Evolutionary conservation across 305 asterid species (phyloP).

Genomic region (Stenogyne calaminthoides): DNA sequence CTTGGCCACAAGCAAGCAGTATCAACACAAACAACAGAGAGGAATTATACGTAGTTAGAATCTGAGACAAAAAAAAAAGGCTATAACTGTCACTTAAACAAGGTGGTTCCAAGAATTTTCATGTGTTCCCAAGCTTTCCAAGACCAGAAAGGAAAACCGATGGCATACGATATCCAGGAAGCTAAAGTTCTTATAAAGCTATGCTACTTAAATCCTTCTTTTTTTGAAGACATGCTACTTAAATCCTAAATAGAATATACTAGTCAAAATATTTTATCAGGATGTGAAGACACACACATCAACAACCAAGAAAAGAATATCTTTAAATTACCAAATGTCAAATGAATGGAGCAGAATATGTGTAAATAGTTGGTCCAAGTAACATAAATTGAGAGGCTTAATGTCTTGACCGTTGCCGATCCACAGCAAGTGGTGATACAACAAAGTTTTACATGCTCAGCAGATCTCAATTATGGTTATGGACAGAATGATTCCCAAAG

Average conservation of each 20-base stretch:
- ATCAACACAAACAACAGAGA: conserved; percentile 25
- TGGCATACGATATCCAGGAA: conserved; percentile 28
- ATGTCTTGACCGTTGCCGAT: neutral
- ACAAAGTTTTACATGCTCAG: conserved; percentile 16
- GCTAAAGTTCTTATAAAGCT: conserved; percentile 1
- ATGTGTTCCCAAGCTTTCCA: conserved; percentile 20
- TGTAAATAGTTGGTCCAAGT: conserved; percentile 3
- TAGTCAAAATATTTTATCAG: conserved; percentile 14
- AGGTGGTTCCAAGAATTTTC: conserved; percentile 18
- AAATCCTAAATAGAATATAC: conserved; percentile 26
- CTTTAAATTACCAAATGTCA: neutral
- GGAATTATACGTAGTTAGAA: conserved; percentile 15
- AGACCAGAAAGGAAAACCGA: conserved; percentile 25
- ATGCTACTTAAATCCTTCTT: neutral
- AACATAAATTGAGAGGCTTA: neutral
- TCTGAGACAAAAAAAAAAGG: neutral
- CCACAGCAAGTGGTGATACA: conserved; percentile 17
- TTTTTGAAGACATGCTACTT: neutral
- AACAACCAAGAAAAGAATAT: conserved; percentile 6
- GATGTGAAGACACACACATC: conserved; percentile 15
- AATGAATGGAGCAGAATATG: conserved; percentile 27
- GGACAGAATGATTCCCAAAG: conserved; percentile 15
- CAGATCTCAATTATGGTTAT: conserved; percentile 8
- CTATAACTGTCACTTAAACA: conserved; percentile 22
- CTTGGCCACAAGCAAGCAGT: conserved; percentile 24